phyloP scores from a whole-genome alignment of 2,329 filamentous ascomycete species.

The Nothophaeocryptopus gaeumannii region DNA sequence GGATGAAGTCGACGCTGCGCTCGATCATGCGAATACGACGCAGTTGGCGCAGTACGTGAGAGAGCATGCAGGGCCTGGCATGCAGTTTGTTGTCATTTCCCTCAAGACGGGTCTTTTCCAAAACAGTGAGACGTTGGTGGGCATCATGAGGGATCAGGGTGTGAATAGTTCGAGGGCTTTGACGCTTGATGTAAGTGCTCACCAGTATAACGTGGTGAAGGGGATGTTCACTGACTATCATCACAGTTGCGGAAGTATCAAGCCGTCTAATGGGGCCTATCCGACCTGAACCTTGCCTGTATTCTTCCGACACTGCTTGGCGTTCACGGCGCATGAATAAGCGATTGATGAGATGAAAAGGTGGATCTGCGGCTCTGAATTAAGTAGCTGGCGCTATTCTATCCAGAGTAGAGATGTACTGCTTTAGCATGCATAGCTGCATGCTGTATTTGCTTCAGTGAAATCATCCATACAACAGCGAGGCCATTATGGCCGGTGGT shows the following conservation, averaged over 20 bases:
- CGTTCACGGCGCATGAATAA: no score
- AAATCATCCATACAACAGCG: no score
- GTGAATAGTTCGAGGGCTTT: conserved; percentile 88
- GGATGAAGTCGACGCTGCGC: conserved; percentile 93
- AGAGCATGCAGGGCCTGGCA: conserved; percentile 89
- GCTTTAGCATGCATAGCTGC: no score
- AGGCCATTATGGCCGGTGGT: no score
- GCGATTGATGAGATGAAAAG: no score
- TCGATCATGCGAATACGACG: conserved; percentile 97
- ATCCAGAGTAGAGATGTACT: no score
- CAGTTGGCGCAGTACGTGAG: conserved; percentile 96
- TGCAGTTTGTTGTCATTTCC: conserved; percentile 98
- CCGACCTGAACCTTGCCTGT: no score
- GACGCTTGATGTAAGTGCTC: conserved; percentile 85
- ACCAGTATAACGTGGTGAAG: not conserved
- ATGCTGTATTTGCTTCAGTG: no score
- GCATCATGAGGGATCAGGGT: conserved; percentile 91
- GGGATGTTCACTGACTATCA: conserved; percentile 1
- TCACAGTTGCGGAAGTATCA: conserved; percentile 35
- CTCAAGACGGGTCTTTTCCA: conserved; percentile 95
- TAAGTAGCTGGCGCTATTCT: no score
- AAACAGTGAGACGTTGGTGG: conserved; percentile 90
- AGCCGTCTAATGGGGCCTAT: conserved; percentile 21
- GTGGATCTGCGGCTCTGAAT: no score
- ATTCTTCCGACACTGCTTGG: no score